phyloP scores from a whole-genome alignment of 2,329 filamentous ascomycete species.

The Bipolaris bicolor region DNA sequence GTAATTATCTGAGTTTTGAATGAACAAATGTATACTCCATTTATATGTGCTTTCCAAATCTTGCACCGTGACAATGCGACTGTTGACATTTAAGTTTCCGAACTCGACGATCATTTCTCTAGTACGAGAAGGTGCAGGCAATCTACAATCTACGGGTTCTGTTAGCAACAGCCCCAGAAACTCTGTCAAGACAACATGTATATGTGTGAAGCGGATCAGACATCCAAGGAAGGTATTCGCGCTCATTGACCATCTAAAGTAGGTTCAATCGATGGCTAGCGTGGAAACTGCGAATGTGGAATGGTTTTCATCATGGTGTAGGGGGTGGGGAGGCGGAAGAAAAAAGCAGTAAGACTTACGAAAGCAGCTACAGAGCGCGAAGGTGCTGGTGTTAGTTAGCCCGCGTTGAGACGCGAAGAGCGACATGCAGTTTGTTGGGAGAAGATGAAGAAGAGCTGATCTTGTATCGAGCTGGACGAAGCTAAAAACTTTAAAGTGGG shows the following conservation, averaged over 20 bases:
- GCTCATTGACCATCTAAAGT: conserved; percentile 69
- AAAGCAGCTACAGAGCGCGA: background rate
- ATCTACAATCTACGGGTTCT: conserved; percentile 11
- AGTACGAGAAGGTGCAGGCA: background rate
- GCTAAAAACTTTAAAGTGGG: conserved; percentile 17
- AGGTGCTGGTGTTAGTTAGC: background rate
- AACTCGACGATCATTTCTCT: background rate
- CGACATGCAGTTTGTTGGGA: conserved; percentile 2
- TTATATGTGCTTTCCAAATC: background rate
- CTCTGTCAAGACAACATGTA: background rate
- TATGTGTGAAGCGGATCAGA: conserved; percentile 58
- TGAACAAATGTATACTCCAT: conserved; percentile 10
- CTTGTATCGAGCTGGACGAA: conserved; percentile 6
- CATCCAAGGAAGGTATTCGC: conserved; percentile 75
- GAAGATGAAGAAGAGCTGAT: conserved; percentile 5
- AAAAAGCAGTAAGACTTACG: conserved; percentile 8
- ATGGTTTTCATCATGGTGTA: conserved; percentile 70
- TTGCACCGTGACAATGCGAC: background rate
- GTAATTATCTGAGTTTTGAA: conserved; percentile 14
- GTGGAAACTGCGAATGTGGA: conserved; percentile 90
- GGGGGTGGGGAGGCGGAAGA: background rate
- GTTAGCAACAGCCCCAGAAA: conserved; percentile 10
- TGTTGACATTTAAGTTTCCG: background rate
- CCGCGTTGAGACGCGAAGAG: background rate
- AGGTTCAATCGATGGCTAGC: conserved; percentile 73